These are phyloP conservation scores for Agroathelia rolfsii DNA, from an alignment of 1,284 basidiomycete genomes.

Conservation along the genomic window DNA sequence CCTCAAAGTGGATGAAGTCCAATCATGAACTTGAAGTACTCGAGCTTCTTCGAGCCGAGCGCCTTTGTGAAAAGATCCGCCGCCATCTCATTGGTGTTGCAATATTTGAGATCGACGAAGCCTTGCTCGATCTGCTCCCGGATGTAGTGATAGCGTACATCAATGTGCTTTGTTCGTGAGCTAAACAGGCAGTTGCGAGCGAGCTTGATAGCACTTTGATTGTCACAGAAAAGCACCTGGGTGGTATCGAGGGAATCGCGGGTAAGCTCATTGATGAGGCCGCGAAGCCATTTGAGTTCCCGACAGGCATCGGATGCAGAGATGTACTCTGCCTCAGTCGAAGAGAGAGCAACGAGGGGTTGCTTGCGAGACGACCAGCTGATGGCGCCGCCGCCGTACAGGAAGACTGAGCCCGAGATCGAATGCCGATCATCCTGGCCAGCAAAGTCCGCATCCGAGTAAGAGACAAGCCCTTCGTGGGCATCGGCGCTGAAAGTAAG, in stretches of 20 bases:
- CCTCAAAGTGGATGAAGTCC: no score
- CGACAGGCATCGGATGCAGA: slow-evolving; percentile 9
- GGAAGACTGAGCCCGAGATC: slow-evolving; percentile 21
- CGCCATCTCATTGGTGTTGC: slow-evolving; percentile 10
- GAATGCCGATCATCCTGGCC: slow-evolving; percentile 17
- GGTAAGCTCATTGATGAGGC: slow-evolving; percentile 13
- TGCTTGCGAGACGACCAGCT: slow-evolving; percentile 22
- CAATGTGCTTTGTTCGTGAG: slow-evolving; percentile 24
- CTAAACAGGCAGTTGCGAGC: slow-evolving; percentile 16
- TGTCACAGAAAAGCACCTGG: slow-evolving; percentile 19
- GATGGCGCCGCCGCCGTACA: slow-evolving; percentile 18
- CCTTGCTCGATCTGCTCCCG: slow-evolving; percentile 14
- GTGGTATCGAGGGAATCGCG: no score
- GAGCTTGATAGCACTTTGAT: slow-evolving; percentile 15
- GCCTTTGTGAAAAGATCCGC: slow-evolving; percentile 9
- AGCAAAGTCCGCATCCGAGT: slow-evolving; percentile 17
- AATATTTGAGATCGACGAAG: background rate
- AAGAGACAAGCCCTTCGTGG: slow-evolving; percentile 9
- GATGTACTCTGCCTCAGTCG: slow-evolving; percentile 20
- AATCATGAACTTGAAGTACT: no score
- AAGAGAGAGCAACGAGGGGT: slow-evolving; percentile 18
- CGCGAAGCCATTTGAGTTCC: slow-evolving; percentile 13
- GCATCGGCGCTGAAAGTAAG: no score
- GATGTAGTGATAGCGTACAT: slow-evolving; percentile 19
- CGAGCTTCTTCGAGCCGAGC: no score